Conservation (phyloP, 2,329 filamentous ascomycete species). For the Calonectria pauciramosa region DNA sequence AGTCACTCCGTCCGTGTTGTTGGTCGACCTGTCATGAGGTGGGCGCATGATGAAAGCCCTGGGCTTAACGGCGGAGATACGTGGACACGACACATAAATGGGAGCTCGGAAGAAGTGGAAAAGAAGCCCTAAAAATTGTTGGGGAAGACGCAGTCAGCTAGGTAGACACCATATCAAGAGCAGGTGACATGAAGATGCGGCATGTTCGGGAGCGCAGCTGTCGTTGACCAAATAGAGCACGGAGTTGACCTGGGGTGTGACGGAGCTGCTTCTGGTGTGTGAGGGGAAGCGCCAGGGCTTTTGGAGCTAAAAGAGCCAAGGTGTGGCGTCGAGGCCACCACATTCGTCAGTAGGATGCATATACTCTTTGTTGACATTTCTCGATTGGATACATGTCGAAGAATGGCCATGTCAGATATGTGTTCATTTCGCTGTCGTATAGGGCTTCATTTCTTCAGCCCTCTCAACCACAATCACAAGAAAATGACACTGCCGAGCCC, state of each 20-base stretch:
- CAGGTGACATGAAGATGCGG: conserved; percentile 5
- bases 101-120: not conserved
- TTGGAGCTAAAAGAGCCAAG: conserved; percentile 32
- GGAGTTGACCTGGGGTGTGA: conserved; percentile 22
- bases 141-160: conserved; percentile 14
- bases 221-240: conserved; percentile 6
- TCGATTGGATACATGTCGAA: not conserved
- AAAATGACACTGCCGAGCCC: conserved; percentile 3
- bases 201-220: conserved; percentile 2
- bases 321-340: conserved; percentile 38
- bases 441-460: not conserved
- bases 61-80: not conserved
- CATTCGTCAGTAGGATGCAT: not conserved
- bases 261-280: conserved; percentile 5
- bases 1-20: not conserved
- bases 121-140: conserved; percentile 12
- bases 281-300: conserved; percentile 21
- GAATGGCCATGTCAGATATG: not conserved
- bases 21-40: not conserved
- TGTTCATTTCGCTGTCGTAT: not conserved
- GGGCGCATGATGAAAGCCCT: not conserved
- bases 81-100: not conserved
- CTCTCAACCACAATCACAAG: not conserved
- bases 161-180: not conserved
- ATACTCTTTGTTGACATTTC: not conserved